phyloP scores from a whole-genome alignment of 352 stramenopile species.

The Phytophthora palmivora region DNA sequence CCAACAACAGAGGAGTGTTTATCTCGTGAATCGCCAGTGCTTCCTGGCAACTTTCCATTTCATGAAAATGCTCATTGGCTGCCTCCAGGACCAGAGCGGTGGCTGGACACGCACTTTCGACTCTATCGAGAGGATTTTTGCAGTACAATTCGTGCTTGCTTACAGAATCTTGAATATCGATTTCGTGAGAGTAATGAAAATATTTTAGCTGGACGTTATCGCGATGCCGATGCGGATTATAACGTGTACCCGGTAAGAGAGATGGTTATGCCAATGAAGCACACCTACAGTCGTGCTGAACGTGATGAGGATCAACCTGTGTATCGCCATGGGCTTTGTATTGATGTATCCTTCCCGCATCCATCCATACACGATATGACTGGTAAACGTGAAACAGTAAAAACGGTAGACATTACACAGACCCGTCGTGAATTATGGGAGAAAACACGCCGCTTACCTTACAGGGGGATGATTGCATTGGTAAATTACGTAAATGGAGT shows the following conservation, averaged over 20 bases:
- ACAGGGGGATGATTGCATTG: slow-evolving; percentile 45
- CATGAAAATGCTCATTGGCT: slow-evolving; percentile 51
- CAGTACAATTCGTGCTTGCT: slow-evolving; percentile 37
- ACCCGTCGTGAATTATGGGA: slow-evolving; percentile 48
- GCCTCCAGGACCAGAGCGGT: slow-evolving; percentile 44
- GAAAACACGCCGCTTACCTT: slow-evolving; percentile 39
- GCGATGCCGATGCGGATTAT: slow-evolving; percentile 41
- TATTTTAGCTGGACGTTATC: slow-evolving; percentile 22
- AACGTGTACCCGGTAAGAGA: slow-evolving; percentile 36
- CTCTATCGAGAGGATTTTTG: slow-evolving; percentile 55
- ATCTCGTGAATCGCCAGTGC: slow-evolving; percentile 26
- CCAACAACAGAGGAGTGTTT: slow-evolving; percentile 49
- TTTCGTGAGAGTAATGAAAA: slow-evolving; percentile 16
- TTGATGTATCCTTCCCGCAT: slow-evolving; percentile 40
- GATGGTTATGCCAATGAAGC: slow-evolving; percentile 25
- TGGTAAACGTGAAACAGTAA: slow-evolving; percentile 17
- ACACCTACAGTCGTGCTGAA: slow-evolving; percentile 36
- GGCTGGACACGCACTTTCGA: slow-evolving; percentile 56
- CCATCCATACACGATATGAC: slow-evolving; percentile 32
- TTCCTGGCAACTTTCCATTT: slow-evolving; percentile 50
- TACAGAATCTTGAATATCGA: slow-evolving; percentile 41
- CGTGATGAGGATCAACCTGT: slow-evolving; percentile 21
- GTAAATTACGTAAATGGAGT: slow-evolving; percentile 22
- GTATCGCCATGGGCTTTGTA: slow-evolving; percentile 40
- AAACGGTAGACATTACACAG: too few relatives aligned